A percentile compares a stretch with the other conserved stretches of the same genome.
These are phyloP conservation scores for Teunomyces barrocoloradensis DNA, from an alignment of 805 yeast species.

Conservation along the genomic window DNA sequence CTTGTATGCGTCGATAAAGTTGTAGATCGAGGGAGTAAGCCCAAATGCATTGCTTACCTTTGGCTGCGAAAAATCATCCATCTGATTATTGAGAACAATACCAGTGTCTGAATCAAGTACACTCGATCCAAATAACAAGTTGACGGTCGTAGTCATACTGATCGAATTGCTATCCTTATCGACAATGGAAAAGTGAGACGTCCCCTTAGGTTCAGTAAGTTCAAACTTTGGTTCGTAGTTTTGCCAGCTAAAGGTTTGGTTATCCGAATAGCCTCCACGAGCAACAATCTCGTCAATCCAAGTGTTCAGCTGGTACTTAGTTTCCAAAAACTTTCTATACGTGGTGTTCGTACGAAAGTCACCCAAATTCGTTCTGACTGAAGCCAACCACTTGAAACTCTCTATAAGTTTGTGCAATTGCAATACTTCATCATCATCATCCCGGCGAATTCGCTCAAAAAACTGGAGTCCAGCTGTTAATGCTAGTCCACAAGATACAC, in stretches of 20 bases:
- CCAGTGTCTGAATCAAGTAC: slow-evolving; percentile 84
- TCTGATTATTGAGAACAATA: slow-evolving; percentile 78
- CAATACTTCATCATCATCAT: slow-evolving; percentile 20
- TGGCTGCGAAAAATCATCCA: slow-evolving; percentile 91
- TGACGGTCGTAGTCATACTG: slow-evolving; percentile 84
- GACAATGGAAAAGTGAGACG: slow-evolving; percentile 80
- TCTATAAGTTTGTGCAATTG: slow-evolving; percentile 72
- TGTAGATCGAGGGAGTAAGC: slow-evolving; percentile 75
- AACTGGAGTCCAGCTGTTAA: slow-evolving; percentile 71
- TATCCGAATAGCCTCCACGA: slow-evolving; percentile 48
- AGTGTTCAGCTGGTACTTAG: slow-evolving; percentile 43
- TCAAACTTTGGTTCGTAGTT: slow-evolving; percentile 80
- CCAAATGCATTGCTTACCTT: slow-evolving; percentile 70
- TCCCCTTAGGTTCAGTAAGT: slow-evolving; percentile 80
- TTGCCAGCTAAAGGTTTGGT: slow-evolving; percentile 61
- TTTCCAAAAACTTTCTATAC: slow-evolving; percentile 31
- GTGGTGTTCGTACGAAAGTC: slow-evolving; percentile 40
- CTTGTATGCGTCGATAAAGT: slow-evolving; percentile 69
- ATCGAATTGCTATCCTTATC: slow-evolving; percentile 78
- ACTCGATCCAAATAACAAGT: slow-evolving; percentile 76
- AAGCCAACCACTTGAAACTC: slow-evolving; percentile 90
- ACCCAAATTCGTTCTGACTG: slow-evolving; percentile 83
- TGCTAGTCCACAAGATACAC: slow-evolving; percentile 85
- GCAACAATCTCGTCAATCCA: slow-evolving; percentile 57
- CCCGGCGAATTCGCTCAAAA: slow-evolving; percentile 39